Evolutionary conservation across 148 eudicot species (phyloP), one percentile per base, ranked within the genome.

Genomic region (Spergularia marina): DNA sequence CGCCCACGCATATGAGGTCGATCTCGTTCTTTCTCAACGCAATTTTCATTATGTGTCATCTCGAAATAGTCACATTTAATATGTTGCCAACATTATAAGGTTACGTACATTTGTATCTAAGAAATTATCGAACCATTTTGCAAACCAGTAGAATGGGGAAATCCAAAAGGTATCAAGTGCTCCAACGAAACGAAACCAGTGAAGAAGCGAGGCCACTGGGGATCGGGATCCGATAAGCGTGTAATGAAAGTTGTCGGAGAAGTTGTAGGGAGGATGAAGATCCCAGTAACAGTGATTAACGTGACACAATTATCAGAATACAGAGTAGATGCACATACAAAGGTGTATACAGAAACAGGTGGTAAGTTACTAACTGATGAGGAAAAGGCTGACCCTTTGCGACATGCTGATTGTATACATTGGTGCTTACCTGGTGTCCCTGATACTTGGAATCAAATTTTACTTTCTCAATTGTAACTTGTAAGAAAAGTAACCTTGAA

Each of bases 401-500:
- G 79, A 40, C 72, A 80, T 76, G 97, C 98, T 53, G 97, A 95
- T 87, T 95, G 98, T 65, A 89, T 95, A 67, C 98, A 95, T 65
- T 95, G 98, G 98, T 95, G 98, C 67, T 79, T 95, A 73, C 98
- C 98, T 15, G 97, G 98, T 52, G 83, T 95, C 68, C 97, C 97
- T 54, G 98, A 92, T 78, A 92, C 92, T 4, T 95, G 96, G 93
- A 95, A 95, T 76, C 96, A 84, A 75, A 84, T 92, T 70, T 79
- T 92, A 44, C 83, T 87, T 12, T 78, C 96, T 15, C 71, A 84
- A n/a, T 88, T 94, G 86, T 90, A 75, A 79, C 16, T 57, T 41
- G n/a, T 2, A 36, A 53, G 44, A 44, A 6, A 9, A 44, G 49
- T 44, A 44, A 6, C 63, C 39, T 59, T 55, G 13, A 76, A 44